Base-by-base conservation (phyloP, 2,329 filamentous ascomycete species). In the Penicillium sp. region DNA sequence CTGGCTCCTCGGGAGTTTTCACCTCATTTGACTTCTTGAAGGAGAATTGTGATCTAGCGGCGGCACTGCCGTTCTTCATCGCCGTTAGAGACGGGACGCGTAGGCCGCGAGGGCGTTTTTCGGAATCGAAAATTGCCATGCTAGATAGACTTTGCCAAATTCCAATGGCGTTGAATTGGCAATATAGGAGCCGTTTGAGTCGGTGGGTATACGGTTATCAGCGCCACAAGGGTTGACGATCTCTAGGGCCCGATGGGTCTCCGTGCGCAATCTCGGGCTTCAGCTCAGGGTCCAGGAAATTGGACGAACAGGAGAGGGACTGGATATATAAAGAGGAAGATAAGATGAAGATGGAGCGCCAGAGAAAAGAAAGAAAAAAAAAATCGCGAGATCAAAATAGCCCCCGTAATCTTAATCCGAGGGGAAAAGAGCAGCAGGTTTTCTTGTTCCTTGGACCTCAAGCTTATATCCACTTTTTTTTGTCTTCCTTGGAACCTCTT, bases 101-200 rank as follows among this genome's bases (percentile, higher is more conserved):
- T 52, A 73, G 62, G 46, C 71, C 71, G 7, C 67, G 66, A 14
- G 70, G 65, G 50, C 70, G 69, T 46, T 71, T 72, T 26, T 72
- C 71, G n/a, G 70, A 68, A 43, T 73, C 70, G 51, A 71, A 67
- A 45, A 72, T 67, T 10, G 69, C 69, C 71, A 73, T 73, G 5
- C 43, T 61, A 21, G 51, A 27, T 47, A 51, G 31, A 49, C 13
- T 33, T 13, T 49, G 24, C 14, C 33, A 39, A 41, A 31, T 31
- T 41, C 14, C 43, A 48, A 51, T 56, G 50, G 51, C 31, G 21
- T 45, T 53, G 37, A 35, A 48, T 31, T 52, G 9, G 11, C 29
- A 26, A 35, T 22, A 22, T 41, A 39, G 29, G 31, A 33, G 31
- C 31, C 31, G 52, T 39, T 29, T 29, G 35, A 33, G 44, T 24